A percentile compares a stretch with the other conserved stretches of the same genome.
Evolutionary conservation across 1,139 yeast species (phyloP).

Genomic region (Zygosaccharomyces sapae): DNA sequence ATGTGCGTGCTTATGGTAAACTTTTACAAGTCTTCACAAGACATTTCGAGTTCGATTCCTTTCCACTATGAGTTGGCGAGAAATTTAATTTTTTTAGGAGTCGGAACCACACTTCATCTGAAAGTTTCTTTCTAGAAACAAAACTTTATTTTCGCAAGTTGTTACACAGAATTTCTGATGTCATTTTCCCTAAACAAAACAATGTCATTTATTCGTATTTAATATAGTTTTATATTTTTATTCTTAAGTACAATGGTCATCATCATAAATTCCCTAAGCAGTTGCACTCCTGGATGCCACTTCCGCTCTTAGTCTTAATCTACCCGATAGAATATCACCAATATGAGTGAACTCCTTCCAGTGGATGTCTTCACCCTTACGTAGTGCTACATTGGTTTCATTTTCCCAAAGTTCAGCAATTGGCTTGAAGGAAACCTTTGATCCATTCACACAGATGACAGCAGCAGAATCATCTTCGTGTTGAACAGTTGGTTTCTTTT

Average conservation of each 20-base stretch:
- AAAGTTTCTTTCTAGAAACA: too few species aligned
- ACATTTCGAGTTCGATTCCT: too few species aligned
- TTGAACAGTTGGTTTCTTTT: conserved; percentile 39
- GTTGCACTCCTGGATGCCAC: conserved; percentile 19
- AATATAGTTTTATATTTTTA: not conserved
- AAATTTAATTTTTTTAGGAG: too few species aligned
- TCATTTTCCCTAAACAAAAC: not conserved
- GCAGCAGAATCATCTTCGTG: conserved; percentile 49
- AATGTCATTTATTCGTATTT: conserved; percentile 1
- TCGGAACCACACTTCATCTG: too few species aligned
- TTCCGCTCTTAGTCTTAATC: conserved; percentile 47
- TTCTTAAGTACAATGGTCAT: conserved; percentile 8
- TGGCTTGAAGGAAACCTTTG: conserved; percentile 53
- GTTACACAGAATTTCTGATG: too few species aligned
- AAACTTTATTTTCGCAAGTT: too few species aligned
- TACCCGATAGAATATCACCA: conserved; percentile 68
- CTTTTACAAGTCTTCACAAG: too few species aligned
- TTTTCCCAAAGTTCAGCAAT: conserved; percentile 52
- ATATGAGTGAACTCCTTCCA: conserved; percentile 60
- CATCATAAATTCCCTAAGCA: conserved; percentile 12
- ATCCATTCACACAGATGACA: conserved; percentile 68
- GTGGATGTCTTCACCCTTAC: conserved; percentile 66
- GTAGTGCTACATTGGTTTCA: conserved; percentile 54
- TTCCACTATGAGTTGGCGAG: too few species aligned
- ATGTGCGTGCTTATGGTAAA: too few species aligned